These are phyloP conservation scores for Blastobotrys buckinghamii DNA, from an alignment of 1,139 yeast genomes.

Conservation along the genomic window DNA sequence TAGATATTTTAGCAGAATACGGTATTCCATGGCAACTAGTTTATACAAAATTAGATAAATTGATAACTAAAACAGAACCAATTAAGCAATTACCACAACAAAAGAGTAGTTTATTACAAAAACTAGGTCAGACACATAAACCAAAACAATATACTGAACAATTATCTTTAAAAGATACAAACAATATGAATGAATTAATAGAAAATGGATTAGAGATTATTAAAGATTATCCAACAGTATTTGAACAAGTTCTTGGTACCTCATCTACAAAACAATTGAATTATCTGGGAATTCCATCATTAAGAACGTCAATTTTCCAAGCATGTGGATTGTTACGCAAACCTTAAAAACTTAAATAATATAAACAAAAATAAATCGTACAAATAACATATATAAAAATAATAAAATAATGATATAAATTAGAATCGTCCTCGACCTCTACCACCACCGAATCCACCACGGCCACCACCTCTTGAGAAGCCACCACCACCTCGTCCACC, in stretches of 20 bases:
- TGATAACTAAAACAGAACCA: slow-evolving; percentile 15
- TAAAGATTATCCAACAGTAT: slow-evolving; percentile 14
- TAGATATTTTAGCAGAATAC: slow-evolving; percentile 43
- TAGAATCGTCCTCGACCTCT: slow-evolving; percentile 24
- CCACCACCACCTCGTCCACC: slow-evolving; percentile 31
- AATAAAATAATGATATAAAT: too few species aligned
- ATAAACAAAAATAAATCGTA: not conserved
- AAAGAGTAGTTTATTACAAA: slow-evolving; percentile 1
- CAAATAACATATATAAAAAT: not conserved
- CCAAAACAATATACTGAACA: slow-evolving; percentile 2
- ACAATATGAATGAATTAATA: slow-evolving; percentile 13
- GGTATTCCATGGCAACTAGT: slow-evolving; percentile 71
- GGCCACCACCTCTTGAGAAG: slow-evolving; percentile 38
- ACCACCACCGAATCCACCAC: slow-evolving; percentile 35
- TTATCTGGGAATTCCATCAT: slow-evolving; percentile 23
- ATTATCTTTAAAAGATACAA: slow-evolving; percentile 15
- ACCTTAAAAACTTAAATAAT: not conserved
- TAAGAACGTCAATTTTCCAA: slow-evolving; percentile 24
- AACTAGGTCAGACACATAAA: not conserved
- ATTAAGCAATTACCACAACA: not conserved
- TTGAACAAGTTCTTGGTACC: slow-evolving; percentile 25
- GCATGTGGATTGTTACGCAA: slow-evolving; percentile 15
- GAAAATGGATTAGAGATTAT: slow-evolving; percentile 10
- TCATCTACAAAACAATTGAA: slow-evolving; percentile 18
- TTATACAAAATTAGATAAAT: slow-evolving; percentile 66